Evolutionary conservation across 1,139 yeast genomes (phyloP).

Genomic region (Protomyces inouyei): DNA sequence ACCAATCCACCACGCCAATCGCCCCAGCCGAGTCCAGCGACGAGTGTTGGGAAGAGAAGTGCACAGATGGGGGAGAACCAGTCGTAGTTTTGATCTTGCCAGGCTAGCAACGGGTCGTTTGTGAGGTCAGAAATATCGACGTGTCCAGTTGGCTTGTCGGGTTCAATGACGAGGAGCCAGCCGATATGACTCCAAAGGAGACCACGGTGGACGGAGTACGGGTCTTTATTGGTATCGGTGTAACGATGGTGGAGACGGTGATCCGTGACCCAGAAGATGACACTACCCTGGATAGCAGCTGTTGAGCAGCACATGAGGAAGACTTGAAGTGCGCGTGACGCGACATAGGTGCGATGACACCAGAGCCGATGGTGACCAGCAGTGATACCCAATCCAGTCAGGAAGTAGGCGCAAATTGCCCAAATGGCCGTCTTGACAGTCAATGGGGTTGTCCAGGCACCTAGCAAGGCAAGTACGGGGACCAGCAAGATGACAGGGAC

Average conservation of each 20-base stretch:
- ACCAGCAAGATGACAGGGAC: slow-evolving; percentile 66
- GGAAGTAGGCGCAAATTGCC: slow-evolving; percentile 57
- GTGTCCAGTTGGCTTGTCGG: slow-evolving; percentile 92
- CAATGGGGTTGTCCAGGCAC: slow-evolving; percentile 55
- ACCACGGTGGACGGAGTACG: slow-evolving; percentile 93
- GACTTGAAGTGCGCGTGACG: slow-evolving; percentile 62
- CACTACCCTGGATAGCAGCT: slow-evolving; percentile 93
- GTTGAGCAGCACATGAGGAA: slow-evolving; percentile 84
- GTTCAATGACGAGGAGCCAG: slow-evolving; percentile 91
- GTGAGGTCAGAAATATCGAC: slow-evolving; percentile 92
- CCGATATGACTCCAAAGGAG: slow-evolving; percentile 96
- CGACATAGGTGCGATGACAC: slow-evolving; percentile 86
- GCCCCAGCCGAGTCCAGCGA: slow-evolving; percentile 78
- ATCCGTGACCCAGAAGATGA: slow-evolving; percentile 98
- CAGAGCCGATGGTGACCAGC: slow-evolving; percentile 87
- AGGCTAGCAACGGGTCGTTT: slow-evolving; percentile 81
- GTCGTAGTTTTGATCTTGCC: slow-evolving; percentile 90
- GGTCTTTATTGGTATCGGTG: slow-evolving; percentile 96
- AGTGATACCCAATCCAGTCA: slow-evolving; percentile 86
- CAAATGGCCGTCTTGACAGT: slow-evolving; percentile 56
- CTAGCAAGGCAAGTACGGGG: slow-evolving; percentile 60
- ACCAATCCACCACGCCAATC: slow-evolving; percentile 90
- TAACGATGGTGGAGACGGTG: slow-evolving; percentile 97
- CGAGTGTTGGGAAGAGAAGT: slow-evolving; percentile 64
- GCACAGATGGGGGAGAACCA: slow-evolving; percentile 61